phyloP scores from a whole-genome alignment of 2,329 filamentous ascomycete genomes.

The Penicillium sp. region DNA sequence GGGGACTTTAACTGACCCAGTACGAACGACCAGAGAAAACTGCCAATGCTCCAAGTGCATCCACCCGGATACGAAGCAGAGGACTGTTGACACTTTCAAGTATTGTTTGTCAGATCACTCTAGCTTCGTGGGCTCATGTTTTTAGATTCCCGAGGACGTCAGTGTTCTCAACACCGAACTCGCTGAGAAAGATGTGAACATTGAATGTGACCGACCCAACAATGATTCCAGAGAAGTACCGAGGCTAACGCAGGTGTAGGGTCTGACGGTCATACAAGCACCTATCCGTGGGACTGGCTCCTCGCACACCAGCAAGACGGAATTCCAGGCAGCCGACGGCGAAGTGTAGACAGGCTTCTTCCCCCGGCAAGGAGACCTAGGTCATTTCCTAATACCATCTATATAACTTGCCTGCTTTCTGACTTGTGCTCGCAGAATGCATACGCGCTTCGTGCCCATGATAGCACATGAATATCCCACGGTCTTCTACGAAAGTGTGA shows the following conservation, averaged over 20 bases:
- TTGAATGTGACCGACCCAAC: slow-evolving; percentile 45
- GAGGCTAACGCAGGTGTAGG: slow-evolving; percentile 43
- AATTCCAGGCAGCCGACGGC: too few species aligned
- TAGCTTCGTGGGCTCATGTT: not conserved
- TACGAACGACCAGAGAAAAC: slow-evolving; percentile 54
- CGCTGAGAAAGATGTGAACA: slow-evolving; percentile 38
- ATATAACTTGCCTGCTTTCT: not conserved
- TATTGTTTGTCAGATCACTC: slow-evolving; percentile 10
- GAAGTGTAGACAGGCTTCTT: not conserved
- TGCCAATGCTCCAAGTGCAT: slow-evolving; percentile 64
- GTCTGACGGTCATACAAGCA: slow-evolving; percentile 64
- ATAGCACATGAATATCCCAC: too few species aligned
- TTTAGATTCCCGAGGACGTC: slow-evolving; percentile 48
- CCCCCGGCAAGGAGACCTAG: not conserved
- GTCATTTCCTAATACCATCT: not conserved
- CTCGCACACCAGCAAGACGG: slow-evolving; percentile 40
- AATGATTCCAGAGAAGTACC: not conserved
- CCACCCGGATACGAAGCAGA: slow-evolving; percentile 65
- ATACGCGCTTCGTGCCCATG: too few species aligned
- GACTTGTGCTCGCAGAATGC: not conserved
- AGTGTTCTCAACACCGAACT: slow-evolving; percentile 29
- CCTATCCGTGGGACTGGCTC: slow-evolving; percentile 62
- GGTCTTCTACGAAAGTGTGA: slow-evolving; percentile 57
- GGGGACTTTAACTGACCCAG: not conserved
- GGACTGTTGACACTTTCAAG: slow-evolving; percentile 62